Evolutionary conservation across 768 basidiomycete genomes (phyloP).

Genomic region (Polyporus arcularius): DNA sequence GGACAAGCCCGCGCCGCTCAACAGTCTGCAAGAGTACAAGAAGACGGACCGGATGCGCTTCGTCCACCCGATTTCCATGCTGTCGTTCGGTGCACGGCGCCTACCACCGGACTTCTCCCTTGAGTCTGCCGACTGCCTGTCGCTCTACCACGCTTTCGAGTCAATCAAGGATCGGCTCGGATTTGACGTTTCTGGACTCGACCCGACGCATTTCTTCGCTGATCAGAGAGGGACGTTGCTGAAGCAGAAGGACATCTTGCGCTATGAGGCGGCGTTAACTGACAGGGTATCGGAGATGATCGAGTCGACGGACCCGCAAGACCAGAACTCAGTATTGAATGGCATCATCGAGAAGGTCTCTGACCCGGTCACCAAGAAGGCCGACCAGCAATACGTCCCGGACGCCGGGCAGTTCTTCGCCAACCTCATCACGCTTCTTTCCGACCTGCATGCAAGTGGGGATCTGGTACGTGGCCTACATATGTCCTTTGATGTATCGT

Average conservation of each 20-base stretch:
- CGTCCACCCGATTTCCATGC: slow-evolving; percentile 62
- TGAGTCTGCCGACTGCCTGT: slow-evolving; percentile 58
- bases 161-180: slow-evolving; percentile 7
- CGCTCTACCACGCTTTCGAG: slow-evolving; percentile 49
- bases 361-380: slow-evolving; percentile 35
- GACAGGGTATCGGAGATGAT: slow-evolving; percentile 40
- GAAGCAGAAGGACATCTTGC: slow-evolving; percentile 60
- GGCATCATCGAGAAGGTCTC: slow-evolving; percentile 42
- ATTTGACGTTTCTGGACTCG: slow-evolving; percentile 35
- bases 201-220: slow-evolving; percentile 50
- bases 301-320: slow-evolving; percentile 36
- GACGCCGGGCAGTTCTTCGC: slow-evolving; percentile 31
- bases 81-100: slow-evolving; percentile 51
- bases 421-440: slow-evolving; percentile 54
- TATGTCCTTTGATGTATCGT: too few relatives aligned
- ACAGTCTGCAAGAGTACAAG: slow-evolving; percentile 39
- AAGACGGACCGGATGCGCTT: slow-evolving; percentile 47
- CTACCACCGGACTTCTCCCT: slow-evolving; percentile 66
- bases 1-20: slow-evolving; percentile 30
- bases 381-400: slow-evolving; percentile 37
- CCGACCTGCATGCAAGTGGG: slow-evolving; percentile 55
- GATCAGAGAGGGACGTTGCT: slow-evolving; percentile 35
- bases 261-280: slow-evolving; percentile 60
- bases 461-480: slow-evolving; percentile 51
- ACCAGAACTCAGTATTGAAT: slow-evolving; percentile 35